phyloP scores from a whole-genome alignment of 805 yeast genomes.

The Diddensiella caesifluorescens region DNA sequence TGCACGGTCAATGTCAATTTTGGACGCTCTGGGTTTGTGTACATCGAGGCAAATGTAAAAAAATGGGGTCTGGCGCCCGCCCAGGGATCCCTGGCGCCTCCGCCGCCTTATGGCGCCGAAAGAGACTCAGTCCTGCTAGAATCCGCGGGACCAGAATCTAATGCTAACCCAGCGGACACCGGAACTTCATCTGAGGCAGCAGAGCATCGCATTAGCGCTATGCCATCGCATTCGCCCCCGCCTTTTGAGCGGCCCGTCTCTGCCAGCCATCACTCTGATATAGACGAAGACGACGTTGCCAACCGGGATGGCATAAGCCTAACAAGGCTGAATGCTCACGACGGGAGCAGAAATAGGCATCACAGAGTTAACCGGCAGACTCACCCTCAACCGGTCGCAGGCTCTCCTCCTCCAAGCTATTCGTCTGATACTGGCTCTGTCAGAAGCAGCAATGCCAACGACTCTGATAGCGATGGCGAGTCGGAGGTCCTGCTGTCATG shows the following conservation, averaged over 20 bases:
- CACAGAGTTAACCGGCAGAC: too few species aligned
- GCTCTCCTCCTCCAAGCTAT: constrained; percentile 20
- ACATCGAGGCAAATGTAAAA: constrained; percentile 86
- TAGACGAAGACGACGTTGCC: constrained; percentile 8
- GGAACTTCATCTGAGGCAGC: constrained; percentile 8
- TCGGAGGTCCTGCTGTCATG: background rate
- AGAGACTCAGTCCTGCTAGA: constrained; percentile 74
- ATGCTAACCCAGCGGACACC: background rate
- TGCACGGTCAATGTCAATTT: constrained; percentile 83
- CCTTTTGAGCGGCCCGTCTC: constrained; percentile 13
- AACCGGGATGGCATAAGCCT: constrained; percentile 17
- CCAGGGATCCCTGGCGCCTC: constrained; percentile 84
- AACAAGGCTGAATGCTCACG: constrained; percentile 9
- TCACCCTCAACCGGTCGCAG: background rate
- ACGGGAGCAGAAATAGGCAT: too few species aligned
- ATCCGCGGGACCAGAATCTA: constrained; percentile 8
- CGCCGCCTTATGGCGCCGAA: constrained; percentile 85
- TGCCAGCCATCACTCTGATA: constrained; percentile 7
- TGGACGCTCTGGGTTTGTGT: constrained; percentile 87
- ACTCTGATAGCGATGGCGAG: too few species aligned
- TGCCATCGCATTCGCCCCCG: constrained; percentile 13
- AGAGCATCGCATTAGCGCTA: constrained; percentile 39
- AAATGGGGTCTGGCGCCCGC: constrained; percentile 95
- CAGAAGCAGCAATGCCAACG: too few species aligned
- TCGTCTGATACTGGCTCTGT: constrained; percentile 14